phyloP scores from a whole-genome alignment of 1,284 basidiomycete species.

The Fereydounia khargensis region DNA sequence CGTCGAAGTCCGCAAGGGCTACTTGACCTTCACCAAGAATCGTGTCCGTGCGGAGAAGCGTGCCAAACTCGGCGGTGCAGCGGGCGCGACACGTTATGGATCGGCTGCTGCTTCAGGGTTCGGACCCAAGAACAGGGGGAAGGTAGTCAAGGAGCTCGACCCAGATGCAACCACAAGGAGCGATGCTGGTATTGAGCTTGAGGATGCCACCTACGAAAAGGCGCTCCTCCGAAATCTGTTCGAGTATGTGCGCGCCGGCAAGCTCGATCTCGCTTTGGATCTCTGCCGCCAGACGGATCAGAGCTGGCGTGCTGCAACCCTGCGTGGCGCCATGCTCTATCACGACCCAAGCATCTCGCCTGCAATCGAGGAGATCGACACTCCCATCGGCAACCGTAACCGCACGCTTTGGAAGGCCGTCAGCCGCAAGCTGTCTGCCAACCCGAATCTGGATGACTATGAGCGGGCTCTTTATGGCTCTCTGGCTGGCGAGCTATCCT shows the following conservation, averaged over 20 bases:
- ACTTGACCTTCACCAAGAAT: conserved; percentile 54
- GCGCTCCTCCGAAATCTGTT: conserved; percentile 72
- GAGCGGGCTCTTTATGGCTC: conserved; percentile 86
- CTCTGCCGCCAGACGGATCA: conserved; percentile 80
- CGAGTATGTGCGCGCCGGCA: conserved; percentile 74
- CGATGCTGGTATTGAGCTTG: conserved; percentile 43
- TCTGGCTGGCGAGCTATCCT: conserved; percentile 75
- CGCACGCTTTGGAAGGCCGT: conserved; percentile 52
- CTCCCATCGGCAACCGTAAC: conserved; percentile 47
- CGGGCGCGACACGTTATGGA: conserved; percentile 18
- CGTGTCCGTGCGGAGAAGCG: conserved; percentile 47
- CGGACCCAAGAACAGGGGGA: conserved; percentile 31
- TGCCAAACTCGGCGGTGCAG: conserved; percentile 11
- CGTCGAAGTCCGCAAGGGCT: conserved; percentile 55
- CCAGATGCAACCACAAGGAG: conserved; percentile 47
- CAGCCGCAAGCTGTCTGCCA: conserved; percentile 42
- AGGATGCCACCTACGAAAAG: conserved; percentile 68
- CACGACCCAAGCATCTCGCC: conserved; percentile 27
- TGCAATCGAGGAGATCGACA: conserved; percentile 24
- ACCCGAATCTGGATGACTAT: conserved; percentile 66
- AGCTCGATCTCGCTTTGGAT: conserved; percentile 76
- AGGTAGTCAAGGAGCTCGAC: conserved; percentile 44
- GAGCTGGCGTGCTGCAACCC: conserved; percentile 84
- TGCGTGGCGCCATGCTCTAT: conserved; percentile 67
- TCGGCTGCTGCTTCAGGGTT: conserved; percentile 25